Evolutionary conservation across 345 rosid species (phyloP).

Genomic region (Psidium guajava): DNA sequence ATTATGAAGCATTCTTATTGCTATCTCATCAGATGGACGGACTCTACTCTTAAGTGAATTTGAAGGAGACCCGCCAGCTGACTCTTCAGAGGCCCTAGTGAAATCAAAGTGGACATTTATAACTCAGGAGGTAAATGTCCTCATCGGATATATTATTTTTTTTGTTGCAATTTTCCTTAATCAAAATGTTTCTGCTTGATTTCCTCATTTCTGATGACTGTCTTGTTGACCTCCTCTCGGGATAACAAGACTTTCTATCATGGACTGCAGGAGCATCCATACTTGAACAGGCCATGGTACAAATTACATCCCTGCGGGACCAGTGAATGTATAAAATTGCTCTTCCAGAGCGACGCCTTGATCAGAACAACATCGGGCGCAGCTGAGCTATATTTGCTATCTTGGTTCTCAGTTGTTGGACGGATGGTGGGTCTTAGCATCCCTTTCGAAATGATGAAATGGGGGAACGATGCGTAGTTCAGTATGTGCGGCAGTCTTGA

Average conservation of each 20-base stretch:
- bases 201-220: not conserved
- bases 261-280: slow-evolving; percentile 70
- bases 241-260: not conserved
- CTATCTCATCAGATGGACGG: slow-evolving; percentile 38
- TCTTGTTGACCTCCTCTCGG: not conserved
- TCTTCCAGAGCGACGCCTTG: slow-evolving; percentile 27
- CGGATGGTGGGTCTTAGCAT: slow-evolving; percentile 58
- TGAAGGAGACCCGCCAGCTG: slow-evolving; percentile 54
- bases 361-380: slow-evolving; percentile 6
- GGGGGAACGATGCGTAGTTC: not conserved
- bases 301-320: slow-evolving; percentile 95
- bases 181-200: not conserved
- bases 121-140: slow-evolving; percentile 50
- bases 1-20: fast-evolving
- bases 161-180: not conserved
- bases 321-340: slow-evolving; percentile 70
- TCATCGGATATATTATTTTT: not conserved
- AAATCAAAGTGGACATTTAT: slow-evolving; percentile 82
- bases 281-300: slow-evolving; percentile 76
- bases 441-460: slow-evolving; percentile 32
- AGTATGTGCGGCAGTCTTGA: not conserved
- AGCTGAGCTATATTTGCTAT: slow-evolving; percentile 38
- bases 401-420: slow-evolving; percentile 90
- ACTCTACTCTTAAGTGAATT: slow-evolving; percentile 49
- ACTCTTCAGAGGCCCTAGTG: slow-evolving; percentile 41